These are phyloP conservation scores for Rhodotorula sp. DNA, from an alignment of 1,284 basidiomycete species.

Conservation along the genomic window DNA sequence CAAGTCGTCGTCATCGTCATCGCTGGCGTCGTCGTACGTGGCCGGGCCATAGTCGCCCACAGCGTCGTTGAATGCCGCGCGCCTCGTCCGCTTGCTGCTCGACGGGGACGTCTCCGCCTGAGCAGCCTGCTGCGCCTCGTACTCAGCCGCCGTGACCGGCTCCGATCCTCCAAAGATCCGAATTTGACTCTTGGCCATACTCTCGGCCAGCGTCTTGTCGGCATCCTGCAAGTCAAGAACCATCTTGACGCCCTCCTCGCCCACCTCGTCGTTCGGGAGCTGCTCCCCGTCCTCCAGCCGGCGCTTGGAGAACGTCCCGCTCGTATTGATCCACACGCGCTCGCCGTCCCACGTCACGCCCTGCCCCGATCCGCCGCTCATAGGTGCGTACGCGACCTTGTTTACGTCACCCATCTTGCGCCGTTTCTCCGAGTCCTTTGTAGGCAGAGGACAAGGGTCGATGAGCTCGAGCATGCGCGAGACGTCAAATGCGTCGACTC, in stretches of 20 bases:
- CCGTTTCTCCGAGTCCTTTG: slow-evolving; percentile 85
- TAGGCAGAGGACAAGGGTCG: slow-evolving; percentile 94
- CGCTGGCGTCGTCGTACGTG: slow-evolving; percentile 49
- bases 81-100: slow-evolving; percentile 39
- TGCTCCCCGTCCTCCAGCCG: slow-evolving; percentile 49
- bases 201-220: slow-evolving; percentile 75
- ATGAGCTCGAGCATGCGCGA: slow-evolving; percentile 71
- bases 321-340: slow-evolving; percentile 96
- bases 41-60: slow-evolving; percentile 56
- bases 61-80: slow-evolving; percentile 49
- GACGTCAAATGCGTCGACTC: slow-evolving; percentile 61
- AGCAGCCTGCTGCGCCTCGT: slow-evolving; percentile 35
- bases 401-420: slow-evolving; percentile 93
- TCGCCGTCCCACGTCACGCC: slow-evolving; percentile 98
- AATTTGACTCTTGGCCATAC: slow-evolving; percentile 76
- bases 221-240: slow-evolving; percentile 94
- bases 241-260: slow-evolving; percentile 92
- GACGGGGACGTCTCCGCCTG: slow-evolving; percentile 42
- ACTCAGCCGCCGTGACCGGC: slow-evolving; percentile 53
- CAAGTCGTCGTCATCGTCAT: slow-evolving; percentile 52
- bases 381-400: slow-evolving; percentile 93
- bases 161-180: slow-evolving; percentile 80
- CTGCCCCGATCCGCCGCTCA: slow-evolving; percentile 74
- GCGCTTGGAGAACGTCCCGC: slow-evolving; percentile 79
- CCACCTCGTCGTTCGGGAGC: neutral